These are phyloP conservation scores for Phialophora verrucosa DNA, from an alignment of 2,329 filamentous ascomycete genomes.

Conservation along the genomic window DNA sequence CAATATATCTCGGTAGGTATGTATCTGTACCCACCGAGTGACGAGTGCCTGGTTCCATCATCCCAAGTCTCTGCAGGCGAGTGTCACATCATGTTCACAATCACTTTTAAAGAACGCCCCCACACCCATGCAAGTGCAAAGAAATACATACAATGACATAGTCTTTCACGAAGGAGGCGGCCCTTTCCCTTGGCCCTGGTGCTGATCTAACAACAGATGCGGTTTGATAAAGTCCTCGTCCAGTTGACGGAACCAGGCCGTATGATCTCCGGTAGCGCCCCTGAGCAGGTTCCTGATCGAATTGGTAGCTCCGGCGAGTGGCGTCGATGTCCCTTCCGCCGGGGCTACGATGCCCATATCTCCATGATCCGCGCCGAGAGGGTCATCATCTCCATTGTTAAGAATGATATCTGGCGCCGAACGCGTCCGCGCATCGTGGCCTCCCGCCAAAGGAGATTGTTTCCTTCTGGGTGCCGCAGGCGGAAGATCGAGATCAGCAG, in stretches of 20 bases:
- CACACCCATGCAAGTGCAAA: not conserved
- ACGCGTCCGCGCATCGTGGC: constrained; percentile 19
- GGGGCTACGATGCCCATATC: constrained; percentile 30
- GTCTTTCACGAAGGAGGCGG: constrained; percentile 26
- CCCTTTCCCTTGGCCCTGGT: constrained; percentile 37
- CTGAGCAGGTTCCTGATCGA: constrained; percentile 79
- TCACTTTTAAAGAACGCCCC: constrained; percentile 13
- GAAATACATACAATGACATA: not conserved
- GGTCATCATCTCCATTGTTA: constrained; percentile 28
- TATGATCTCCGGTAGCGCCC: constrained; percentile 80
- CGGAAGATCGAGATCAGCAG: constrained; percentile 64
- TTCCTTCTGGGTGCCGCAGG: constrained; percentile 56
- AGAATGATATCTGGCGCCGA: constrained; percentile 35
- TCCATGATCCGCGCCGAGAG: constrained; percentile 24
- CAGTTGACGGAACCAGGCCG: constrained; percentile 85
- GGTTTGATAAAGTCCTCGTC: constrained; percentile 98
- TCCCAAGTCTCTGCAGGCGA: not conserved
- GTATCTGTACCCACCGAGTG: not conserved
- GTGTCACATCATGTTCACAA: constrained; percentile 7
- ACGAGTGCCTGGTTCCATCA: not conserved
- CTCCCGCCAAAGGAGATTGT: constrained; percentile 49
- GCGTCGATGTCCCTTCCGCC: constrained; percentile 24
- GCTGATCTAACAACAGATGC: constrained; percentile 78
- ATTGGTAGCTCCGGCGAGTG: constrained; percentile 46
- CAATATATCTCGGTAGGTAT: not conserved